Percentiles rank a stretch among this genome's conserved stretches.
phyloP scores from a whole-genome alignment of 192 early-diverging fungal genomes.

The Lobosporangium transversale region DNA sequence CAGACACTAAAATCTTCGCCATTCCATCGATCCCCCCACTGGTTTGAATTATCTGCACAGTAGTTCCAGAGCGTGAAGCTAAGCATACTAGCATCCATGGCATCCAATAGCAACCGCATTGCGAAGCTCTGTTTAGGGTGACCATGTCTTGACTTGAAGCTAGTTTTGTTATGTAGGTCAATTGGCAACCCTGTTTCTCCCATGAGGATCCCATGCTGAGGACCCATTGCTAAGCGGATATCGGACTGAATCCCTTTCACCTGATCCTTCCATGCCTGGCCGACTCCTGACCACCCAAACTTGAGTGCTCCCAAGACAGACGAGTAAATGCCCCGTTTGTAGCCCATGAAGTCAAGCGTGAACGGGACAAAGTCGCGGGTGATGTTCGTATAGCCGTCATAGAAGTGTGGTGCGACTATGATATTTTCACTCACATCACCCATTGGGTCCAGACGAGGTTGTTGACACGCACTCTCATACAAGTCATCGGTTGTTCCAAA shows the following conservation, averaged over 20 bases:
- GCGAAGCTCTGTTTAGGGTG: slow-evolving; percentile 56
- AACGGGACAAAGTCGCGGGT: slow-evolving; percentile 49
- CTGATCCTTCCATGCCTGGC: slow-evolving; percentile 18
- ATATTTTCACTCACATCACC: slow-evolving; percentile 46
- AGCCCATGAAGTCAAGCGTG: slow-evolving; percentile 39
- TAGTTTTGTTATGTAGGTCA: slow-evolving; percentile 40
- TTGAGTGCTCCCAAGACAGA: slow-evolving; percentile 28
- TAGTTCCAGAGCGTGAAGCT: slow-evolving; percentile 66
- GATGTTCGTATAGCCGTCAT: slow-evolving; percentile 43
- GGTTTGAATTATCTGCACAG: slow-evolving; percentile 55
- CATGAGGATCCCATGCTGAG: slow-evolving; percentile 32
- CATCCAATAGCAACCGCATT: slow-evolving; percentile 58
- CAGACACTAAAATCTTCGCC: slow-evolving; percentile 66
- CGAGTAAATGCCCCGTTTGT: slow-evolving; percentile 39
- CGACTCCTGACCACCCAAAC: slow-evolving; percentile 25
- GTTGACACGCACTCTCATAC: slow-evolving; percentile 28
- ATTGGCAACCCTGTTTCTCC: slow-evolving; percentile 47
- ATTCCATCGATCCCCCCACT: slow-evolving; percentile 66
- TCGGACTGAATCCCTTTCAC: slow-evolving; percentile 36
- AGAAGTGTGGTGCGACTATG: slow-evolving; percentile 46
- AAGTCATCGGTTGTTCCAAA: slow-evolving; percentile 8
- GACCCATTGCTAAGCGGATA: slow-evolving; percentile 17
- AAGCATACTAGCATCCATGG: slow-evolving; percentile 56
- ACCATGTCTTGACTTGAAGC: slow-evolving; percentile 31
- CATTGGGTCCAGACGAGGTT: slow-evolving; percentile 30